phyloP scores from a whole-genome alignment of 768 basidiomycete genomes.

The Mycena pura region DNA sequence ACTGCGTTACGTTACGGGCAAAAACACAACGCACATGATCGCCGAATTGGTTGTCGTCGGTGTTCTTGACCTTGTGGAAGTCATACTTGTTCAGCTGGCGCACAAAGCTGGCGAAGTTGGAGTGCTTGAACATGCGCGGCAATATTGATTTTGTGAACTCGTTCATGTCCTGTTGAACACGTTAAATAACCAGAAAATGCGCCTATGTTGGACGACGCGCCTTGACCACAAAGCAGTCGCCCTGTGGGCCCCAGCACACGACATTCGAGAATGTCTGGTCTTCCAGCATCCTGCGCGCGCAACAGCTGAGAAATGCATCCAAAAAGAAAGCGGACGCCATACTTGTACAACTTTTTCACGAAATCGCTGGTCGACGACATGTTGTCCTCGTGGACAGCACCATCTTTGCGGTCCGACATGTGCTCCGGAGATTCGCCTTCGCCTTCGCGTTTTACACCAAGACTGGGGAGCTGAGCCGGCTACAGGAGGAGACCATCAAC shows the following conservation, averaged over 20 bases:
- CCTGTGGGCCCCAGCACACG: conserved; percentile 83
- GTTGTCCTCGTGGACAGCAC: conserved; percentile 58
- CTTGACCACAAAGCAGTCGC: conserved; percentile 93
- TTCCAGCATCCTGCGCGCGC: conserved; percentile 78
- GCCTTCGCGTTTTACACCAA: conserved; percentile 27
- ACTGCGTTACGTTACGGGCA: neutral
- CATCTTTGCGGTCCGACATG: conserved; percentile 22
- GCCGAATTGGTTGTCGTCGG: conserved; percentile 76
- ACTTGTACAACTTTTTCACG: conserved; percentile 96
- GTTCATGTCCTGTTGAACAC: conserved; percentile 73
- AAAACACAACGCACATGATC: conserved; percentile 56
- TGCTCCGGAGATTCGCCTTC: conserved; percentile 23
- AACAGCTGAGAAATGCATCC: neutral
- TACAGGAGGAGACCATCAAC: conserved; percentile 21
- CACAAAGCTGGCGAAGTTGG: conserved; percentile 92
- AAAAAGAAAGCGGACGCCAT: conserved; percentile 28
- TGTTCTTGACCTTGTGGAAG: conserved; percentile 95
- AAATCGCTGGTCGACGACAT: conserved; percentile 93
- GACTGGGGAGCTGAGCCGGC: conserved; percentile 21
- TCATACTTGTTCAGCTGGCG: conserved; percentile 96
- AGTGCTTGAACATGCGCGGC: conserved; percentile 94
- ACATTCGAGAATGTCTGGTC: conserved; percentile 74
- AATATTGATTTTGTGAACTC: conserved; percentile 92
- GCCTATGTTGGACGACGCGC: conserved; percentile 27
- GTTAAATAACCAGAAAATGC: conserved; percentile 8